These are phyloP conservation scores for Polyporus arcularius DNA, from an alignment of 768 basidiomycete genomes.

Conservation along the genomic window DNA sequence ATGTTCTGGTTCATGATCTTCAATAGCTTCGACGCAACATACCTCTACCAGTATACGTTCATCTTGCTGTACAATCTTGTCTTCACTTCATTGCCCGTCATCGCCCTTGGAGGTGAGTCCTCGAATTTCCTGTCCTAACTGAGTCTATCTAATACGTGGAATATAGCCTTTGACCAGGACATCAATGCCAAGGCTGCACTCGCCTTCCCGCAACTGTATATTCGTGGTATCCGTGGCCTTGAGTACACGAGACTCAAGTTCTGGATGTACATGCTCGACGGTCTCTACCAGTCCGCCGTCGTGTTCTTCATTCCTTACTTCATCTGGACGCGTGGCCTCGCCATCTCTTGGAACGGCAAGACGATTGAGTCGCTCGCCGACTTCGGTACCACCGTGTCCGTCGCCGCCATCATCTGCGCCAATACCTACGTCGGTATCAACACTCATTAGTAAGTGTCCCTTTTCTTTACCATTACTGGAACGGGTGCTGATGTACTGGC, in stretches of 20 bases:
- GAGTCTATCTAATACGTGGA: too few species aligned
- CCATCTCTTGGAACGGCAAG: conserved; percentile 76
- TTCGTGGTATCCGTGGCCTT: conserved; percentile 89
- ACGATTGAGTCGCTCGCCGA: conserved; percentile 80
- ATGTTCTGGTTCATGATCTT: conserved; percentile 94
- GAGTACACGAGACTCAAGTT: conserved; percentile 93
- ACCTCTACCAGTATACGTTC: conserved; percentile 94
- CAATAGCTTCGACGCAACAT: conserved; percentile 95
- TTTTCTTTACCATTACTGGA: conserved; percentile 23
- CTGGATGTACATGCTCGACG: conserved; percentile 94
- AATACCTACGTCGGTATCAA: conserved; percentile 91
- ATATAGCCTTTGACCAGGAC: conserved; percentile 90
- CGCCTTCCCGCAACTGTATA: conserved; percentile 94
- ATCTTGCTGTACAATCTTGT: conserved; percentile 88
- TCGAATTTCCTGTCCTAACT: not conserved
- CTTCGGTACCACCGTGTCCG: conserved; percentile 90
- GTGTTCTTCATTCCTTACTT: conserved; percentile 87
- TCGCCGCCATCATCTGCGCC: conserved; percentile 84
- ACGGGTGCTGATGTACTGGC: not conserved
- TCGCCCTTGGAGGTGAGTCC: conserved; percentile 77
- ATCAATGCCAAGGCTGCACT: conserved; percentile 86
- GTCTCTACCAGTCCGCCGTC: conserved; percentile 87
- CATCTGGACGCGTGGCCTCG: conserved; percentile 64
- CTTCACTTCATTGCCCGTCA: conserved; percentile 94
- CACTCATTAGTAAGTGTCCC: conserved; percentile 75